Evolutionary conservation across 129 eudicot species (phyloP), one percentile per base, ranked within the genome.

Genomic region (Tanacetum coccineum): DNA sequence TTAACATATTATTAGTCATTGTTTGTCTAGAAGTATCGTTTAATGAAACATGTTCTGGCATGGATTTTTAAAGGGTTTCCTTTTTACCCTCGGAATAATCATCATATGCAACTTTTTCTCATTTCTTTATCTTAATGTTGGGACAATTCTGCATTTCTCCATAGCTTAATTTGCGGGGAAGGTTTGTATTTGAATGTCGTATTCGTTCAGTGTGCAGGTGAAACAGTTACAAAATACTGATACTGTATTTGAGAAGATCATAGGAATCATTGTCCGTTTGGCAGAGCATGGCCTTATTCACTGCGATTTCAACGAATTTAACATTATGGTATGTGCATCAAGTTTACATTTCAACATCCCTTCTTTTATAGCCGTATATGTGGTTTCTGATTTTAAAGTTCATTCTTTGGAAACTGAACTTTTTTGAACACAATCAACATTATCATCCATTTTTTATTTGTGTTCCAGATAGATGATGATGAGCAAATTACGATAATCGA

Each of bases 221-320:
- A 82, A 82, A 83, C 74, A 88, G 71, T 79, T 93, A 80, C 92
- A 78, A 75, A 88, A 87, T 25, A 93, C 95, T 12, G 96, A 88
- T 44, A 61, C 66, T 0, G 91, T 88, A 17, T 88, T 93, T 71
- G 98, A 93, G 64, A 82, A 81, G 53, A 86, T 93, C 25, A 69
- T 88, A 65, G 86, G 86, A 62, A 73, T 86, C 64, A 79, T 93
- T 74, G 89, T 93, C 68, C 96, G 90, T 49, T 60, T 93, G 59
- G 95, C 98, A 4, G 96, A 93, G 73, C 98, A 93, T 73, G 98
- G 98, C 44, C 95, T 93, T 68, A 88, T 93, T 73, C 98, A 93
- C 67, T 93, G 98, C 22, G 98, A 93, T 72, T 93, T 93, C 64
- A 93, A 88, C 68, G 98, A 93, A 62, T 93, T 88, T 64, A 93